These are phyloP conservation scores for Parasarocladium wereldwijsianum DNA, from an alignment of 2,329 filamentous ascomycete genomes.

Conservation along the genomic window DNA sequence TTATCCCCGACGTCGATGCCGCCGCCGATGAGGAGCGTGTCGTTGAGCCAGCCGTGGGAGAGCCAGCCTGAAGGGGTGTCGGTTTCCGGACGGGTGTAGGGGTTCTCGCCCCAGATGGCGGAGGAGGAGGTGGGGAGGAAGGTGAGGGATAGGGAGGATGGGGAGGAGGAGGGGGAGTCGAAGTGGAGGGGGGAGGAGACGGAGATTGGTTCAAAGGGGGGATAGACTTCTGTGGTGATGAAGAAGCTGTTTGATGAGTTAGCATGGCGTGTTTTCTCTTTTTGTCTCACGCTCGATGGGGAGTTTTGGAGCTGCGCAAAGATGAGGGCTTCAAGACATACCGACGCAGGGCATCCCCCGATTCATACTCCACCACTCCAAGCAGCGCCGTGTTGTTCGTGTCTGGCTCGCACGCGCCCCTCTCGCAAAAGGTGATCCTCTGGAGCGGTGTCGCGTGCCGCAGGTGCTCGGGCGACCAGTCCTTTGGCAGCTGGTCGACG, in stretches of 20 bases:
- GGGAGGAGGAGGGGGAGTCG: not conserved
- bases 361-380: conserved; percentile 1
- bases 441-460: conserved; percentile 2
- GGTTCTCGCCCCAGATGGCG: not conserved
- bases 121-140: not conserved
- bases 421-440: not conserved
- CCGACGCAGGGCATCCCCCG: too few relatives aligned
- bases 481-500: not conserved
- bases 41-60: conserved; percentile 1
- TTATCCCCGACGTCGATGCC: too few relatives aligned
- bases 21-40: conserved; percentile 1
- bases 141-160: conserved; percentile 1
- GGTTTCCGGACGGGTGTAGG: not conserved
- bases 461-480: not conserved
- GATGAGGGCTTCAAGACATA: too few relatives aligned
- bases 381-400: not conserved
- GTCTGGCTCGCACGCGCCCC: not conserved
- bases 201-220: conserved; percentile 1
- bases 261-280: not conserved
- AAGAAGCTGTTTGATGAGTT: conserved; percentile 1
- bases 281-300: not conserved
- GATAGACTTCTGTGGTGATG: not conserved
- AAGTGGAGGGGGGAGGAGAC: conserved; percentile 1
- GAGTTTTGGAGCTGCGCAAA: not conserved
- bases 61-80: conserved; percentile 1